phyloP scores from a whole-genome alignment of 768 basidiomycete species.

The Tulasnella sp. region DNA sequence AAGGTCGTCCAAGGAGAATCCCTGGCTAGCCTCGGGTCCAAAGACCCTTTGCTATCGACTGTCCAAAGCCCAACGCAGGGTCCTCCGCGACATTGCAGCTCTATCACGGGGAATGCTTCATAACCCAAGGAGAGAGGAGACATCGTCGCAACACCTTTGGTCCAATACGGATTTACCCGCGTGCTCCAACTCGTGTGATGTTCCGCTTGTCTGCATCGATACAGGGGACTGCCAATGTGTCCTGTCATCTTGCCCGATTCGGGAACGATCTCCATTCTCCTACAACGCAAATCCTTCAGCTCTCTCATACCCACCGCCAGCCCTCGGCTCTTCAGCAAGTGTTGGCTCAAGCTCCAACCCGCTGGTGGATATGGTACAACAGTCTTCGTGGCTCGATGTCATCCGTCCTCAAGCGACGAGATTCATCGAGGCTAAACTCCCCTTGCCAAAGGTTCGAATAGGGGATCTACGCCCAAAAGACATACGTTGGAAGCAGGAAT shows the following conservation, averaged over 20 bases:
- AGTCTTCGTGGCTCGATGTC: conserved; percentile 21
- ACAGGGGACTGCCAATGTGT: conserved; percentile 26
- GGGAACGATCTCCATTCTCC: background rate
- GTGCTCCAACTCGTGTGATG: conserved; percentile 26
- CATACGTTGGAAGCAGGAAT: conserved; percentile 20
- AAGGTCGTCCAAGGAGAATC: conserved; percentile 21
- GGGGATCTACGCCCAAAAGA: conserved; percentile 20
- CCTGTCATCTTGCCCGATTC: conserved; percentile 20
- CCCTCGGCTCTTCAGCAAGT: background rate
- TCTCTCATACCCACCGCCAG: background rate
- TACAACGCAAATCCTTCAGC: background rate
- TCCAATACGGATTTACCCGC: conserved; percentile 20
- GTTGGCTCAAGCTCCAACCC: background rate
- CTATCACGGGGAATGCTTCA: background rate
- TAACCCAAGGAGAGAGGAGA: conserved; percentile 1
- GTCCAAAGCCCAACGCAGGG: background rate
- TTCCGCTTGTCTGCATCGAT: conserved; percentile 25
- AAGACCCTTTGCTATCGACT: conserved; percentile 11
- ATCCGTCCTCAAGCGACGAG: conserved; percentile 22
- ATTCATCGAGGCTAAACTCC: conserved; percentile 18
- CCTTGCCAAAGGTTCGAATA: conserved; percentile 24
- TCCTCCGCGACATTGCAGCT: conserved; percentile 3
- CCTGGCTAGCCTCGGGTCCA: background rate
- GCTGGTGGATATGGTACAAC: conserved; percentile 16
- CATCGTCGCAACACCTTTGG: conserved; percentile 18